These are phyloP conservation scores for carrot (Daucus carota) DNA, from an alignment of 129 eudicot species.

Conservation along the genomic window DH1_v3.0 NC_030382.2:30935001-30935500, in stretches of 20 bases:
- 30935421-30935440: neutral
- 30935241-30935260: slow-evolving; percentile 23
- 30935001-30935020: no score
- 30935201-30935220: slow-evolving; percentile 38
- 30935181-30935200: slow-evolving; percentile 28
- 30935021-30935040: no score
- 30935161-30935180: slow-evolving; percentile 72
- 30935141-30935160: slow-evolving; percentile 97
- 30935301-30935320: neutral
- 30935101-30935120: slow-evolving; percentile 94
- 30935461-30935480: neutral
- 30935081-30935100: slow-evolving; percentile 85
- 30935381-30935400: slow-evolving; percentile 28
- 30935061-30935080: slow-evolving; percentile 99
- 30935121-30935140: slow-evolving; percentile 86
- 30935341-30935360: slow-evolving; percentile 12
- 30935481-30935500: neutral
- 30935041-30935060: slow-evolving; percentile 20
- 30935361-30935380: slow-evolving; percentile 24
- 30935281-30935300: neutral
- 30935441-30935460: neutral
- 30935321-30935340: slow-evolving; percentile 19
- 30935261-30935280: slow-evolving; percentile 21
- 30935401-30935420: neutral
- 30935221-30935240: slow-evolving; percentile 41